Evolutionary conservation across 208 protist species (phyloP).

Genomic region (Trypanosoma grayi): DNA sequence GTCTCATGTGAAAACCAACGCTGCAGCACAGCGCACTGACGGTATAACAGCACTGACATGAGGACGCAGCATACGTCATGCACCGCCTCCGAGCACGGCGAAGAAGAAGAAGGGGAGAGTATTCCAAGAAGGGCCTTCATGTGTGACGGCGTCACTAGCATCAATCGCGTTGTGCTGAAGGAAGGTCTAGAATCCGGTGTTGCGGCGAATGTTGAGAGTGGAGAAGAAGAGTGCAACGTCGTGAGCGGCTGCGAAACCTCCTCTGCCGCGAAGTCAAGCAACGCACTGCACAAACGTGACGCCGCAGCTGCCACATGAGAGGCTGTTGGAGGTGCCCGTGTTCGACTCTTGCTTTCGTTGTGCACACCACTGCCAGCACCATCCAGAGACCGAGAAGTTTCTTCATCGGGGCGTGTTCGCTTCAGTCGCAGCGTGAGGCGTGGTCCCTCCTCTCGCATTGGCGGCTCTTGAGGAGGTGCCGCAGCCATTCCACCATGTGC

Average conservation of each 20-base stretch:
- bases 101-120: neutral
- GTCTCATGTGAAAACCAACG: conserved; percentile 3
- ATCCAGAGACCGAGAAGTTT: neutral
- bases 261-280: conserved; percentile 16
- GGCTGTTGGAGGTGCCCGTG: neutral
- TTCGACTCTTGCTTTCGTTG: neutral
- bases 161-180: neutral
- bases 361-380: neutral
- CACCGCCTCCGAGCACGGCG: neutral
- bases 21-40: conserved; percentile 1
- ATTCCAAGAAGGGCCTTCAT: conserved; percentile 5
- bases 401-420: conserved; percentile 1
- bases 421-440: conserved; percentile 12
- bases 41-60: conserved; percentile 27
- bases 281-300: neutral
- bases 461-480: neutral
- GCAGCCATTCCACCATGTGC: neutral
- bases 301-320: conserved; percentile 1
- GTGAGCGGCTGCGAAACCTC: conserved; percentile 2
- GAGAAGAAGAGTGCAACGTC: neutral
- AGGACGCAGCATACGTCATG: conserved; percentile 17
- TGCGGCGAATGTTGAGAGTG: neutral
- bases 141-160: conserved; percentile 15
- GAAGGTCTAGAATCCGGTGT: neutral
- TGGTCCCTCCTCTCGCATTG: neutral